Percentiles rank a stretch among this genome's conserved stretches.
Conservation (phyloP, 768 basidiomycete genomes). For the Boletus tomentosulus region DNA sequence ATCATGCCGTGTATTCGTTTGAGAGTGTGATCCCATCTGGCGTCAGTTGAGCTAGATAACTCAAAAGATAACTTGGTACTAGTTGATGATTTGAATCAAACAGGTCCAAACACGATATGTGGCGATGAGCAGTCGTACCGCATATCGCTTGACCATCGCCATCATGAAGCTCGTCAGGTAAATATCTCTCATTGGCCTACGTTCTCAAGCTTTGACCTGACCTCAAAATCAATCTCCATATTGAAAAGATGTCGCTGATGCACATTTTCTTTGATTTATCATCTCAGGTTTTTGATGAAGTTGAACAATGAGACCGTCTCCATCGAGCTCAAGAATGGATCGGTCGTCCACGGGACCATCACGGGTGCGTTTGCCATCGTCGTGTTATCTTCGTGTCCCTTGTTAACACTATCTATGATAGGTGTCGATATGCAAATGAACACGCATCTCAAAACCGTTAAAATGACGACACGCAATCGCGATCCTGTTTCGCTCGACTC, state of each 20-base stretch:
- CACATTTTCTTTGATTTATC: neutral
- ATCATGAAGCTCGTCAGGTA: slow-evolving; percentile 86
- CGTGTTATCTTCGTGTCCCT: neutral
- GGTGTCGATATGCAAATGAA: slow-evolving; percentile 99
- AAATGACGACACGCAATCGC: slow-evolving; percentile 90
- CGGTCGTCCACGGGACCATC: slow-evolving; percentile 92
- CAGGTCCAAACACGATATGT: slow-evolving; percentile 20
- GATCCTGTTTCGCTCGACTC: slow-evolving; percentile 84
- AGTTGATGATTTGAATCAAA: slow-evolving; percentile 7
- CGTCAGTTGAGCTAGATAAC: too few relatives aligned
- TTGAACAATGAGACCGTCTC: slow-evolving; percentile 99
- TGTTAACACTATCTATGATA: slow-evolving; percentile 29
- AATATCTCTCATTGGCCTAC: slow-evolving; percentile 11
- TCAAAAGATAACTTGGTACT: too few relatives aligned
- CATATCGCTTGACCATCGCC: slow-evolving; percentile 26
- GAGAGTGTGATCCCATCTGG: too few relatives aligned
- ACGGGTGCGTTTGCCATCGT: slow-evolving; percentile 58
- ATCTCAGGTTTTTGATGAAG: slow-evolving; percentile 93
- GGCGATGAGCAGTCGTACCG: slow-evolving; percentile 4
- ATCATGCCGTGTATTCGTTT: too few relatives aligned
- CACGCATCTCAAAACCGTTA: slow-evolving; percentile 96
- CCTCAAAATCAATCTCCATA: neutral
- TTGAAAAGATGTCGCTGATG: slow-evolving; percentile 18
- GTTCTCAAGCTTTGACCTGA: slow-evolving; percentile 4
- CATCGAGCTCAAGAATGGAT: slow-evolving; percentile 97